Evolutionary conservation across 2,329 filamentous ascomycete species (phyloP).

Genomic region (Paramyrothecium roridum): DNA sequence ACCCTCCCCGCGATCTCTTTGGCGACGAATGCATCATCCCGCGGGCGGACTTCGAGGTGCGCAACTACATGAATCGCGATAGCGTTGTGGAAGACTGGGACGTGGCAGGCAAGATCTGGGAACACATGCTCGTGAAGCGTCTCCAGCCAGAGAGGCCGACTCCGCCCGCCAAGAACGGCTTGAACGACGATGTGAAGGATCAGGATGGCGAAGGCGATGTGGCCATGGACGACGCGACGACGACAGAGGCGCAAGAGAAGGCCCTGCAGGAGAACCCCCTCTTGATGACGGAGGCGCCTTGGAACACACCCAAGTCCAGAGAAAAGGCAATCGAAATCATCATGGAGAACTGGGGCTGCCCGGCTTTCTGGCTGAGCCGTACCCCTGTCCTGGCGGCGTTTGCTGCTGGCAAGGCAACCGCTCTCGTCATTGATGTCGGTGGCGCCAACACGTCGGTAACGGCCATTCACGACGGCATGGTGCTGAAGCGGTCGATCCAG

Average conservation of each 20-base stretch:
- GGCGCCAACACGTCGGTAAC: conserved; percentile 86
- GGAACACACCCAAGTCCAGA: conserved; percentile 83
- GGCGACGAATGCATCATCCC: conserved; percentile 90
- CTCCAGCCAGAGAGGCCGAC: conserved; percentile 74
- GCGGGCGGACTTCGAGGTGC: conserved; percentile 72
- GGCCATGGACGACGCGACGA: conserved; percentile 47
- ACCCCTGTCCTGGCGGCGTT: conserved; percentile 89
- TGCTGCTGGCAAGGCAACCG: conserved; percentile 87
- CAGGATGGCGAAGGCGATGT: conserved; percentile 62
- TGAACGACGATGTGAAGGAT: conserved; percentile 65
- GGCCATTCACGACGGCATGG: conserved; percentile 90
- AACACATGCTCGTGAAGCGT: conserved; percentile 84
- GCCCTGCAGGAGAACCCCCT: conserved; percentile 85
- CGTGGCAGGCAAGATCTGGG: conserved; percentile 82
- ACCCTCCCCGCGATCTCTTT: conserved; percentile 60
- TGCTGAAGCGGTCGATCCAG: conserved; percentile 85
- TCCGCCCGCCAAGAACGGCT: conserved; percentile 70
- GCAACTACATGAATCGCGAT: conserved; percentile 88
- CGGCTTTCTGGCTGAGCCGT: conserved; percentile 89
- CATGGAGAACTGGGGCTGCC: conserved; percentile 95
- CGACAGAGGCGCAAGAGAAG: conserved; percentile 59
- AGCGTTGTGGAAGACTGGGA: conserved; percentile 97
- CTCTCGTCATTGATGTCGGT: conserved; percentile 88
- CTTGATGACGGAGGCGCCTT: conserved; percentile 89
- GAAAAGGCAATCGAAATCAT: conserved; percentile 95